Percentiles rank a stretch among this genome's conserved stretches.
phyloP scores from a whole-genome alignment of 1,139 yeast genomes.

The Blastobotrys niveus region DNA sequence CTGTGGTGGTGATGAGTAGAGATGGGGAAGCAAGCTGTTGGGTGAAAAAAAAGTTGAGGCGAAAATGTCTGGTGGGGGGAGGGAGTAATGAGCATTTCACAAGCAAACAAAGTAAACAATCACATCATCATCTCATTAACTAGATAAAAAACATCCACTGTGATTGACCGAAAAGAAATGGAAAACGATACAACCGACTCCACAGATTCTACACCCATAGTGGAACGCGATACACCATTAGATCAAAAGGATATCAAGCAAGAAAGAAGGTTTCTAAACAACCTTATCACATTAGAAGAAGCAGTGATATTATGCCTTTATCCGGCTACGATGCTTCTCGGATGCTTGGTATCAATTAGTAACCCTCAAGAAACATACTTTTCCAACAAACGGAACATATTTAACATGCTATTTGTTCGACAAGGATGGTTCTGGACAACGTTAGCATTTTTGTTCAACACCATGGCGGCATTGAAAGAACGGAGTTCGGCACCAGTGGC shows the following conservation, averaged over 20 bases:
- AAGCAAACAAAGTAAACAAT: too few relatives aligned
- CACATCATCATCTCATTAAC: too few relatives aligned
- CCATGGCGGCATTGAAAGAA: not conserved
- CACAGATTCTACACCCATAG: too few relatives aligned
- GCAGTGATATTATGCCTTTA: constrained; percentile 24
- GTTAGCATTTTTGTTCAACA: constrained; percentile 32
- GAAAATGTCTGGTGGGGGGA: too few relatives aligned
- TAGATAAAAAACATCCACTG: too few relatives aligned
- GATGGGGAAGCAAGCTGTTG: too few relatives aligned
- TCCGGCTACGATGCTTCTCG: constrained; percentile 30
- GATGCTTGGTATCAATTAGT: constrained; percentile 26
- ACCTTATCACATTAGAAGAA: constrained; percentile 19
- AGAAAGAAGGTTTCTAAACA: not conserved
- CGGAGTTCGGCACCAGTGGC: not conserved
- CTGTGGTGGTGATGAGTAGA: too few relatives aligned
- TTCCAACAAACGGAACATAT: constrained; percentile 55
- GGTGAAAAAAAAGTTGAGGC: too few relatives aligned
- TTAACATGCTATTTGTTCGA: constrained; percentile 74
- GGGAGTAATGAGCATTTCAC: too few relatives aligned
- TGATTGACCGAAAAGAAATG: too few relatives aligned
- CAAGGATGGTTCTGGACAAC: constrained; percentile 95
- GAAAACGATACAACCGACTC: too few relatives aligned
- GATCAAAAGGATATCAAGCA: not conserved
- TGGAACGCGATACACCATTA: too few relatives aligned
- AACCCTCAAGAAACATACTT: constrained; percentile 36